Evolutionary conservation across 331 rosid species (phyloP).

Genomic region (Rosa hybrid): DNA sequence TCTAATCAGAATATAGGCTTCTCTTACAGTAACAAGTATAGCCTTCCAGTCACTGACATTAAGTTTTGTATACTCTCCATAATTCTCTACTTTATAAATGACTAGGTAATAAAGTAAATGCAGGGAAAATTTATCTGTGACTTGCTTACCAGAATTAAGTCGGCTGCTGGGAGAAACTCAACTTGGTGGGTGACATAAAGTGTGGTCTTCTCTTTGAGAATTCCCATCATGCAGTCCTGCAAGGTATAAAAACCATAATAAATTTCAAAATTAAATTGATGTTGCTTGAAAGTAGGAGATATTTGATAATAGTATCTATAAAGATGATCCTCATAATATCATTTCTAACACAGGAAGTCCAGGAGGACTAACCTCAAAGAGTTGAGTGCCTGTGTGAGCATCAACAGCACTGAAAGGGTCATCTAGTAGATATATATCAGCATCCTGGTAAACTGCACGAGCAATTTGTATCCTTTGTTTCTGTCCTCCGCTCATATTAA

Average conservation of each 20-base stretch:
- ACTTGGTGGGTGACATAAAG: conserved; percentile 95
- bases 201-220: conserved; percentile 72
- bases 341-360: background rate
- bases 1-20: background rate
- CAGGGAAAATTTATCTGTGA: conserved; percentile 1
- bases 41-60: background rate
- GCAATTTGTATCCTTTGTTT: conserved; percentile 95
- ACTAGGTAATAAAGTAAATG: background rate
- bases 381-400: conserved; percentile 95
- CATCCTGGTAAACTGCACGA: conserved; percentile 85
- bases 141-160: conserved; percentile 74
- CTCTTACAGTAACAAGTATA: no score
- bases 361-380: conserved; percentile 61
- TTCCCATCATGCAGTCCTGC: conserved; percentile 93
- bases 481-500: conserved; percentile 97
- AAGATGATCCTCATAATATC: background rate
- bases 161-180: conserved; percentile 98
- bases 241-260: conserved; percentile 10
- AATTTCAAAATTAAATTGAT: background rate
- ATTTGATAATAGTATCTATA: background rate
- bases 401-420: conserved; percentile 98
- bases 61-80: background rate
- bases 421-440: conserved; percentile 82
- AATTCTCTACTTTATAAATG: background rate
- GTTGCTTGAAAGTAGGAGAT: background rate